Conservation (phyloP, 208 protist genomes). For the Angomonas deanei region DNA sequence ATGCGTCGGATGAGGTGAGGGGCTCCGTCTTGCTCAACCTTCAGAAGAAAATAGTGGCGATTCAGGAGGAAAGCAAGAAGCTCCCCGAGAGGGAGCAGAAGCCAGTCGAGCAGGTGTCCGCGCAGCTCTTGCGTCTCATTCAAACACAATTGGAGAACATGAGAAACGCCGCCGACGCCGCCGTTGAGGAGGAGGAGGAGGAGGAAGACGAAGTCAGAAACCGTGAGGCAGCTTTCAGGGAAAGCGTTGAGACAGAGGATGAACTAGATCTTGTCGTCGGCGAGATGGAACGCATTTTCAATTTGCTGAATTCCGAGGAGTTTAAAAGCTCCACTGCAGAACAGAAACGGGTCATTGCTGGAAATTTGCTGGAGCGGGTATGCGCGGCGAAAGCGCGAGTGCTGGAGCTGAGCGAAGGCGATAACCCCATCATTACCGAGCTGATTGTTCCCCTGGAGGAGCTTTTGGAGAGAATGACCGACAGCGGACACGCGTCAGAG, state of each 20-base stretch:
- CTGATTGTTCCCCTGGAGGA: slow-evolving; percentile 47
- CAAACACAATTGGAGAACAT: not conserved
- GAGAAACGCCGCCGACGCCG: not conserved
- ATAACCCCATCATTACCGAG: slow-evolving; percentile 23
- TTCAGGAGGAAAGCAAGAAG: slow-evolving; percentile 5
- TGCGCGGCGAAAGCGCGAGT: slow-evolving; percentile 17
- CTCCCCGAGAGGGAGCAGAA: not conserved
- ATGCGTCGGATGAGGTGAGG: not conserved
- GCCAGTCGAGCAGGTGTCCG: not conserved
- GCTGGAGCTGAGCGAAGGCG: slow-evolving; percentile 3
- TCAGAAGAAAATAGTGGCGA: not conserved
- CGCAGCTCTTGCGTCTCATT: not conserved
- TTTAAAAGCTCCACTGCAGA: slow-evolving; percentile 27
- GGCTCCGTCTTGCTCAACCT: slow-evolving; percentile 15
- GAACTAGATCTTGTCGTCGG: slow-evolving; percentile 5
- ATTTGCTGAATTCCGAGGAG: slow-evolving; percentile 32
- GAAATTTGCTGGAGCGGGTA: slow-evolving; percentile 21
- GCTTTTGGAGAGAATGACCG: slow-evolving; percentile 27
- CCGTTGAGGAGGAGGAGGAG: not conserved
- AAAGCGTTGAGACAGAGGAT: slow-evolving; percentile 8
- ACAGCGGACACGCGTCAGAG: slow-evolving; percentile 1
- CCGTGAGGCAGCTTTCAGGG: too few relatives aligned
- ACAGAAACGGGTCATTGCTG: slow-evolving; percentile 18
- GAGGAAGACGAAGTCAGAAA: not conserved
- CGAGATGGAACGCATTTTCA: slow-evolving; percentile 12